These are phyloP conservation scores for Suhomyces terraborum DNA, from an alignment of 1,139 yeast genomes.

Conservation along the genomic window DNA sequence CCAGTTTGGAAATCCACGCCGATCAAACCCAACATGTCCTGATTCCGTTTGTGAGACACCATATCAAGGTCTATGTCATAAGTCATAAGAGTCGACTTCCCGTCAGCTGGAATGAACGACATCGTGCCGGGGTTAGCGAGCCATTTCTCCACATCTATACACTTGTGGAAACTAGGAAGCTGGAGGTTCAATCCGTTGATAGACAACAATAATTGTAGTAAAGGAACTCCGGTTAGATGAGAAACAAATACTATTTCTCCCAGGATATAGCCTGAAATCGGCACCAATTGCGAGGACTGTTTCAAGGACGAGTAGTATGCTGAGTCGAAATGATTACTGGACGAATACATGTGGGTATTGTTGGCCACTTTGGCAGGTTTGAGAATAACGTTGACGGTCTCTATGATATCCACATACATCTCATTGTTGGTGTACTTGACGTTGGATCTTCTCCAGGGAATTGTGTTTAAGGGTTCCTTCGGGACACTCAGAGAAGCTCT, in stretches of 20 bases:
- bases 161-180: constrained; percentile 59
- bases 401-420: constrained; percentile 75
- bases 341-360: constrained; percentile 11
- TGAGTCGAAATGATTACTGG: constrained; percentile 19
- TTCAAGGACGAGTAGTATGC: constrained; percentile 23
- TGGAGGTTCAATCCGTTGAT: constrained; percentile 46
- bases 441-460: constrained; percentile 75
- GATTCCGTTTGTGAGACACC: constrained; percentile 22
- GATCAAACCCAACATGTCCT: constrained; percentile 53
- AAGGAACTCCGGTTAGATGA: constrained; percentile 75
- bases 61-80: constrained; percentile 59
- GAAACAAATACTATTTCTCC: constrained; percentile 69
- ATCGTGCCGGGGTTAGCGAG: constrained; percentile 40
- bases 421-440: constrained; percentile 75
- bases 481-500: not conserved
- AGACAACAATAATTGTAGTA: constrained; percentile 57
- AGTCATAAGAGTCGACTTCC: constrained; percentile 61
- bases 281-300: constrained; percentile 30
- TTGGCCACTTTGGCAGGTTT: constrained; percentile 22
- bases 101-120: constrained; percentile 88
- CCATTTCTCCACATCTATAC: constrained; percentile 56
- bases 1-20: constrained; percentile 61
- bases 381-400: constrained; percentile 52
- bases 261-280: constrained; percentile 58
- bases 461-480: constrained; percentile 20